Evolutionary conservation across 2,329 filamentous ascomycete genomes (phyloP).

Genomic region (Exophiala phaeomuriformis): DNA sequence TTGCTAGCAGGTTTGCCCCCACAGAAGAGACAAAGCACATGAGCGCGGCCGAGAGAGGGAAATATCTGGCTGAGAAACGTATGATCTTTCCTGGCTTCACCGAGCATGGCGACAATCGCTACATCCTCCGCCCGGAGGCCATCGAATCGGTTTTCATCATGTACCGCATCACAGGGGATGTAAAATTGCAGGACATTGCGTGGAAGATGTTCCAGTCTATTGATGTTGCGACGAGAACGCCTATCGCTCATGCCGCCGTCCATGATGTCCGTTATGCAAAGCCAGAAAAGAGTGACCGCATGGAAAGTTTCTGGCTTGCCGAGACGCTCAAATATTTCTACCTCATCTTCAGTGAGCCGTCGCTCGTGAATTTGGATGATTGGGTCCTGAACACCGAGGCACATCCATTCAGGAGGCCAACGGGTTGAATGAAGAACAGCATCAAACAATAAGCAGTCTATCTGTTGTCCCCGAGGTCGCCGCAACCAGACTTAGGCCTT

Average conservation of each 20-base stretch:
- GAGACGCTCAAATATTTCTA: constrained; percentile 94
- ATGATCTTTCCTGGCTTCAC: constrained; percentile 50
- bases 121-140: constrained; percentile 58
- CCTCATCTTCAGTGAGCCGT: constrained; percentile 64
- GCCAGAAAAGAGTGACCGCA: constrained; percentile 49
- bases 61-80: constrained; percentile 32
- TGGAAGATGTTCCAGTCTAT: constrained; percentile 47
- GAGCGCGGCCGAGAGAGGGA: constrained; percentile 29
- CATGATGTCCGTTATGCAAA: constrained; percentile 32
- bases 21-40: constrained; percentile 4
- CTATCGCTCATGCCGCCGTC: constrained; percentile 40
- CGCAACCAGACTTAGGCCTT: no score
- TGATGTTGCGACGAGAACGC: constrained; percentile 38
- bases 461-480: no score
- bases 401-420: constrained; percentile 21
- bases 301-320: constrained; percentile 87
- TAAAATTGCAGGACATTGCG: constrained; percentile 39
- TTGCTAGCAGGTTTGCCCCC: constrained; percentile 24
- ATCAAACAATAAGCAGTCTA: no score
- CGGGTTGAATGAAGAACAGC: not conserved
- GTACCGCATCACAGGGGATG: constrained; percentile 53
- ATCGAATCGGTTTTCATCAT: constrained; percentile 57
- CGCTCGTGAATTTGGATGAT: constrained; percentile 59
- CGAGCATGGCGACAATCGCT: constrained; percentile 49
- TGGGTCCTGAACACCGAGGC: constrained; percentile 47